Evolutionary conservation across 2,329 filamentous ascomycete genomes (phyloP), one percentile per base, ranked within the genome.

Genomic region (Emydomyces testavorans): DNA sequence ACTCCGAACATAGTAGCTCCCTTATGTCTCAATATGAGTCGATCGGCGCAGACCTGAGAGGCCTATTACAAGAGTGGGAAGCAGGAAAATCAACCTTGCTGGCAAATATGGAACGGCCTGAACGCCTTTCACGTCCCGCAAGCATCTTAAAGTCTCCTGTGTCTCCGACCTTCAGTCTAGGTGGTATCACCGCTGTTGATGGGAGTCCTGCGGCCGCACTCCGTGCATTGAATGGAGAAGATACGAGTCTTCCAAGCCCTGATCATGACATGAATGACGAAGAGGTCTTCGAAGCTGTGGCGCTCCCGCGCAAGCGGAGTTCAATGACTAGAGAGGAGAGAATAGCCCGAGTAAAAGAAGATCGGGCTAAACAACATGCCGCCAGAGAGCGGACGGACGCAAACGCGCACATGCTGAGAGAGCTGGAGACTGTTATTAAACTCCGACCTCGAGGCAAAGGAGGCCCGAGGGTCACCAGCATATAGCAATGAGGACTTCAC

Each of bases 1-100:
- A 72, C 4, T 78, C 79, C 3, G 85, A 94, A 55, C 75, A 94
- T 13, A 86, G 85, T 0, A 77, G 82, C 0, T 81, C 80, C 53
- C 74, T 96, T 32, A 82, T 94, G 74, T 70, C 80, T 18, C 92
- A 96, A 60, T 98, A 96, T 64, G 92, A 98, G 49, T 90, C 88
- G 3, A 93, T 98, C 53, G 92, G 92, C 2, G 74, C 81, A 21
- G 92, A 98, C 60, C 74, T 98, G 37, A 83, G 83, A 62, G 77
- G 82, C 36, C 70, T 94, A 42, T 79, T 89, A 65, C 76, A 83
- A 53, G 84, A 87, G 53, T 94, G 89, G 89, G 86, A 93, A 58
- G 78, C 83, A 45, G 92, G 90, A 43, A 90, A 85, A 63, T 77
- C 82, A n/a, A 81, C 86, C 4, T 71, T 98, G 45, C 80, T 86